phyloP scores from a whole-genome alignment of 495 filamentous ascomycete species.

The Xylaria venustula region DNA sequence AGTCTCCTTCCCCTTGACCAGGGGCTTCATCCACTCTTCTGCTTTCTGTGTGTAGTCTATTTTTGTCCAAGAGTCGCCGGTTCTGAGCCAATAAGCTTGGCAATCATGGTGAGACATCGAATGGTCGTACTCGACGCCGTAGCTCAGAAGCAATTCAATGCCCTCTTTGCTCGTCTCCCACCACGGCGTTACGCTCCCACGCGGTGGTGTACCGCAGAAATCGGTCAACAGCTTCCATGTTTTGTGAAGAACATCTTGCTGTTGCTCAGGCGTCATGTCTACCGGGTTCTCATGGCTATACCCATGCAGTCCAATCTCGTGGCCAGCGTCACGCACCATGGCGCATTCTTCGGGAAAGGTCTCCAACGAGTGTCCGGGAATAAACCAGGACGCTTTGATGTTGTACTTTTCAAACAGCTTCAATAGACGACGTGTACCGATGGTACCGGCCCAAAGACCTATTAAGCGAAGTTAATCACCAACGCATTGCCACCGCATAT shows the following conservation, averaged over 20 bases:
- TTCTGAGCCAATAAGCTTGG: constrained; percentile 50
- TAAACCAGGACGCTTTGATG: constrained; percentile 84
- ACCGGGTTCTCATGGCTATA: constrained; percentile 76
- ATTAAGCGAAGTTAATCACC: background rate
- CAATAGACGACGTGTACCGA: constrained; percentile 68
- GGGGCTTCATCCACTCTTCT: constrained; percentile 51
- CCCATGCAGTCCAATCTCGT: constrained; percentile 76
- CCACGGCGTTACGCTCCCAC: constrained; percentile 64
- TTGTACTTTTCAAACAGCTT: constrained; percentile 76
- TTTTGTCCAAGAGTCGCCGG: constrained; percentile 38
- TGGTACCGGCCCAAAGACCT: constrained; percentile 71
- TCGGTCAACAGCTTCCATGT: constrained; percentile 69
- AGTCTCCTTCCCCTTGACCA: constrained; percentile 36
- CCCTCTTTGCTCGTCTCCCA: constrained; percentile 70
- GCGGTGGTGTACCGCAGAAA: constrained; percentile 73
- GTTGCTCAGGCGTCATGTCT: constrained; percentile 71
- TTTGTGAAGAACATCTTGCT: constrained; percentile 72
- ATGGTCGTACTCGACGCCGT: constrained; percentile 57
- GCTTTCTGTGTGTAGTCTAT: constrained; percentile 48
- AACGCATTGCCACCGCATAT: background rate
- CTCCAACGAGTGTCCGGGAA: constrained; percentile 76
- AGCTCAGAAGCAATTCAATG: constrained; percentile 63
- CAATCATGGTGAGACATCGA: constrained; percentile 46
- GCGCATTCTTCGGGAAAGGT: constrained; percentile 75
- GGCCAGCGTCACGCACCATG: constrained; percentile 69